These are phyloP conservation scores for Ceratocystis variospora DNA, from an alignment of 2,329 filamentous ascomycete genomes.

Conservation along the genomic window DNA sequence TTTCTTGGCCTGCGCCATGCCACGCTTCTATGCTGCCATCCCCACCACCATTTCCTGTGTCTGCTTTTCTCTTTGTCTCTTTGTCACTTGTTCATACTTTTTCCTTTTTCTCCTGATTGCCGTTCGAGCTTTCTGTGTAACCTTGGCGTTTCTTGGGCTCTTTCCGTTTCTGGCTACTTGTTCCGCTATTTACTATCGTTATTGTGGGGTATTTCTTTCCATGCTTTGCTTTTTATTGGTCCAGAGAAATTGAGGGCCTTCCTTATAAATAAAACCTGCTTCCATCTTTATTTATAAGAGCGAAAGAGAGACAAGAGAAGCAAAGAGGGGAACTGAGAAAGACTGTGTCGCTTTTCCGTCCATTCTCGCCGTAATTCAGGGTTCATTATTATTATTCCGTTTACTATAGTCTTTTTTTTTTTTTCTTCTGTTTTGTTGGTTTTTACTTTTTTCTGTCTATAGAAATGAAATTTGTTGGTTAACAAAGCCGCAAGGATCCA, in stretches of 20 bases:
- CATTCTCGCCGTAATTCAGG: background rate
- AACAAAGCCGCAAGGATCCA: background rate
- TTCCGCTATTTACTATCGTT: background rate
- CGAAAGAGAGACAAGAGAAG: background rate
- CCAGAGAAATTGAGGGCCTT: constrained; percentile 9
- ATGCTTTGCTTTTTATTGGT: background rate
- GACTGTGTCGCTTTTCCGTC: background rate
- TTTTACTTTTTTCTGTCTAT: background rate
- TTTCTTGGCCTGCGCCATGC: background rate
- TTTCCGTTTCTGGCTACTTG: background rate
- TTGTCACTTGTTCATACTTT: background rate
- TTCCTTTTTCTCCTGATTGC: background rate
- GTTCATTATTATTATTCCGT: background rate
- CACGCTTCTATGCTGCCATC: background rate
- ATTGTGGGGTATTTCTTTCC: background rate
- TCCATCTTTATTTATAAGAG: background rate
- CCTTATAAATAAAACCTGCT: background rate
- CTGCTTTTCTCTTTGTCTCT: background rate
- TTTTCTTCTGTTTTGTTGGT: background rate
- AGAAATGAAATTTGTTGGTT: background rate
- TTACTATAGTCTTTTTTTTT: background rate
- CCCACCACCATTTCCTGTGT: background rate
- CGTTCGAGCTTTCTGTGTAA: background rate
- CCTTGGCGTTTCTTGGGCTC: background rate
- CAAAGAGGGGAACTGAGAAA: no score